Percentiles rank a stretch among this genome's conserved stretches.
Conservation (phyloP, 2,329 filamentous ascomycete genomes). For the Fonsecaea monophora region DNA sequence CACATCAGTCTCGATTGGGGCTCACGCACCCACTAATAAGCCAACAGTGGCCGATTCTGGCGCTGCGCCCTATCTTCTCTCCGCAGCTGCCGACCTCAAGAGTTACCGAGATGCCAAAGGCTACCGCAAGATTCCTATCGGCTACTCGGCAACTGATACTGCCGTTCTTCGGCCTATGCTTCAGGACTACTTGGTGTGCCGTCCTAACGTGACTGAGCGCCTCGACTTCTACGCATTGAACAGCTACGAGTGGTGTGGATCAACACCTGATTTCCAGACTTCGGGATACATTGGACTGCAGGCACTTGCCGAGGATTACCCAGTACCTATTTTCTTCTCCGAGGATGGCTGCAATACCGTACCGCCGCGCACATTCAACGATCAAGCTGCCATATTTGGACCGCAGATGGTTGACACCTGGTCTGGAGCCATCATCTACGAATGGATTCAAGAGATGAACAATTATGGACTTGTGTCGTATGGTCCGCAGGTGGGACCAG, state of each 20-base stretch:
- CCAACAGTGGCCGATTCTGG: conserved; percentile 56
- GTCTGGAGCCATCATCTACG: conserved; percentile 84
- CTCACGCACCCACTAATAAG: conserved; percentile 6
- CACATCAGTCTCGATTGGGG: background rate
- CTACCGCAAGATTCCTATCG: conserved; percentile 82
- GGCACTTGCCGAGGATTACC: conserved; percentile 70
- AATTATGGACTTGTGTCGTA: conserved; percentile 83
- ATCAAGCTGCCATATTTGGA: conserved; percentile 80
- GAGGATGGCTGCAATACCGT: conserved; percentile 80
- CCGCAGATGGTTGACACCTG: conserved; percentile 71
- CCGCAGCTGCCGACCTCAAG: conserved; percentile 81
- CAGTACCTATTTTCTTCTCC: conserved; percentile 87
- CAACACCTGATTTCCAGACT: conserved; percentile 57
- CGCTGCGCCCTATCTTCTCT: conserved; percentile 82
- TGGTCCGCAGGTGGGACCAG: conserved; percentile 63
- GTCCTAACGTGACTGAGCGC: conserved; percentile 68
- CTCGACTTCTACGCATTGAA: conserved; percentile 88
- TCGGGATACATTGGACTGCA: conserved; percentile 76
- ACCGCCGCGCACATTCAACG: conserved; percentile 53
- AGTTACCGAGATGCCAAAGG: conserved; percentile 75
- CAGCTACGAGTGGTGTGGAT: conserved; percentile 80
- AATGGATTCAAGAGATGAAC: conserved; percentile 87
- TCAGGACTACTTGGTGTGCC: conserved; percentile 80
- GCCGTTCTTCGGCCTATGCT: conserved; percentile 70
- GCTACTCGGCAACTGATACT: conserved; percentile 88